Percentiles rank a stretch among this genome's conserved stretches.
These are phyloP conservation scores for Alloascoidea africana DNA, from an alignment of 805 yeast genomes.

Conservation along the genomic window DNA sequence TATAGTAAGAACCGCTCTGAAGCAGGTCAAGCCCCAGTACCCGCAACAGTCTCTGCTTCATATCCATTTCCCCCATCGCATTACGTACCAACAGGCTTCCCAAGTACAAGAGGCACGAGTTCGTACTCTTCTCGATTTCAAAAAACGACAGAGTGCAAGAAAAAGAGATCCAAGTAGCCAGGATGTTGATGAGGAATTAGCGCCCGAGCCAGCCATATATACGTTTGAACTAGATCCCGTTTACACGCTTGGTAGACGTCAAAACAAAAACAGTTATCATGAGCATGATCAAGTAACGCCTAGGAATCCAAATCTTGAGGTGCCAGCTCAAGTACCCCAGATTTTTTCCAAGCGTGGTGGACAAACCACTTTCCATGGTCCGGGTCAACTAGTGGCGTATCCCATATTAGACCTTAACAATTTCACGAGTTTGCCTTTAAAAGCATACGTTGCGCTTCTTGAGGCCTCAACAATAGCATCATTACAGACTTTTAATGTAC, in stretches of 20 bases:
- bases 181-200: not conserved
- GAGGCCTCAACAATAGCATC: conserved; percentile 40
- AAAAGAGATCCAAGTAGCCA: too few relatives aligned
- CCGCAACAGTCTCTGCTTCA: too few relatives aligned
- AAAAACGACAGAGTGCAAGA: too few relatives aligned
- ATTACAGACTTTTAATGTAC: conserved; percentile 25
- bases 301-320: conserved; percentile 35
- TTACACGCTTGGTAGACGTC: conserved; percentile 85
- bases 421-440: conserved; percentile 37
- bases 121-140: not conserved
- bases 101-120: not conserved
- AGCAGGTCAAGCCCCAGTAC: too few relatives aligned
- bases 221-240: conserved; percentile 80
- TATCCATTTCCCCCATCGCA: not conserved
- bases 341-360: conserved; percentile 90
- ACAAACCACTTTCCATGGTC: conserved; percentile 91
- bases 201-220: conserved; percentile 49
- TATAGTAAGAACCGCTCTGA: too few relatives aligned
- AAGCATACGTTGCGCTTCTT: conserved; percentile 51
- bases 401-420: conserved; percentile 57
- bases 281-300: conserved; percentile 12
- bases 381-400: conserved; percentile 85
- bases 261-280: conserved; percentile 32
- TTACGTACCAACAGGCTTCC: not conserved
- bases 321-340: too few relatives aligned